phyloP scores from a whole-genome alignment of 2,329 filamentous ascomycete species.

The Xylaria sp. region DNA sequence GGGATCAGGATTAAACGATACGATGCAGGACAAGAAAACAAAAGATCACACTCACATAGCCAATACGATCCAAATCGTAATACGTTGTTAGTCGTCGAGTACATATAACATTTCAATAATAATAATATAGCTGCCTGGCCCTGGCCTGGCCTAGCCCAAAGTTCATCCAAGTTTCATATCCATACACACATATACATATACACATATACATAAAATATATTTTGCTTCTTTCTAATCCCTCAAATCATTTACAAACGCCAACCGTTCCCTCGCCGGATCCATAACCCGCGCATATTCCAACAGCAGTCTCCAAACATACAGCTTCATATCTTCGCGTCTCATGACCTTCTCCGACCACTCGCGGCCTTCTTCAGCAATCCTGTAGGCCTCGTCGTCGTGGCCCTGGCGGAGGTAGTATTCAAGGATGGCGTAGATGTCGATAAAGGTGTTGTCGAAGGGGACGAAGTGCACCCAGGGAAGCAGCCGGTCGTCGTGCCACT shows the following conservation, averaged over 20 bases:
- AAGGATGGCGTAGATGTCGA: slow-evolving; percentile 69
- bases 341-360: slow-evolving; percentile 67
- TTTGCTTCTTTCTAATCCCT: too few relatives aligned
- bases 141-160: too few relatives aligned
- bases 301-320: slow-evolving; percentile 68
- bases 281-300: slow-evolving; percentile 61
- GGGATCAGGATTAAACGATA: too few relatives aligned
- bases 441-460: slow-evolving; percentile 71
- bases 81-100: too few relatives aligned
- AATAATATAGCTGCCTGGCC: too few relatives aligned
- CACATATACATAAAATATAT: too few relatives aligned
- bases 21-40: too few relatives aligned
- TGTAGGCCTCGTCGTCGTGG: slow-evolving; percentile 53
- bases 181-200: too few relatives aligned
- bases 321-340: slow-evolving; percentile 67
- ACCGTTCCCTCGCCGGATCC: slow-evolving; percentile 46
- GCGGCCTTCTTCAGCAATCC: slow-evolving; percentile 64
- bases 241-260: slow-evolving; percentile 54
- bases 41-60: too few relatives aligned
- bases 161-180: too few relatives aligned
- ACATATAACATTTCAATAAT: too few relatives aligned
- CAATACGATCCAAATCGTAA: too few relatives aligned
- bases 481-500: slow-evolving; percentile 76
- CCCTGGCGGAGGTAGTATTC: slow-evolving; percentile 71
- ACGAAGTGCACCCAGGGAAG: slow-evolving; percentile 75